Base-by-base conservation (phyloP, 805 yeast genomes). In the Candida sakaeoensis region DNA sequence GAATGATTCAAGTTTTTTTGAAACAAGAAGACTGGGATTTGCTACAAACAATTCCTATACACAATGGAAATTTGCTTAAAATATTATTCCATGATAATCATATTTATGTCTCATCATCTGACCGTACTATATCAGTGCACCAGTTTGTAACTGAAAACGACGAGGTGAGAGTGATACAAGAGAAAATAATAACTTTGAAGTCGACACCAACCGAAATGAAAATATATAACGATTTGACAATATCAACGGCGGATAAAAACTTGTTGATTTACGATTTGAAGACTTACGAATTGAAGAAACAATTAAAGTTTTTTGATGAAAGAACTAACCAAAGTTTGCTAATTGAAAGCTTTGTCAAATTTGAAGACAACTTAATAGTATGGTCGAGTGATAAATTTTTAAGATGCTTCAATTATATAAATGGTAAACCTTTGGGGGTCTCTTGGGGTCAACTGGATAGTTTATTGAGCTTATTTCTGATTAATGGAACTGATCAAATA, bases 351-450 rank as follows among this genome's bases (percentile, higher is more conserved):
- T 60, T 76, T 18, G 57, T 60, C 8, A 47, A 71, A 2, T 42
- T 54, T 8, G 45, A 61, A 2, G 50, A 57, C 6, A 43, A 57
- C 12, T 51, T 77, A 2, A 58, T 68, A 8, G 69, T 70, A 3
- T 60, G 80, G 1, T 68, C 77, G 2, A 55, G 76, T 0, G 89
- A 82, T 53, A 80, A 79, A 52, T 73, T 84, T 19, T 55, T 83
- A 2, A 58, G 85, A 17, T 49, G 68, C 2, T 79, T 73, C 50
- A 65, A 66, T 21, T 72, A 68, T 44, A 41, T 49, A 1, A 63
- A 62, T 6, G 83, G 81, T 1, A 72, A 60, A 36, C 68, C 68
- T 8, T 32, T 78, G 8, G 66, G 75, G 6, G 63, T 72, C 0
- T 73, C 67, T 34, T 82, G 84, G 83, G 90, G 70, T 1, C 71